Evolutionary conservation across 208 protist genomes (phyloP), one percentile per base, ranked within the genome.

Genomic region (Trypanosoma theileri): DNA sequence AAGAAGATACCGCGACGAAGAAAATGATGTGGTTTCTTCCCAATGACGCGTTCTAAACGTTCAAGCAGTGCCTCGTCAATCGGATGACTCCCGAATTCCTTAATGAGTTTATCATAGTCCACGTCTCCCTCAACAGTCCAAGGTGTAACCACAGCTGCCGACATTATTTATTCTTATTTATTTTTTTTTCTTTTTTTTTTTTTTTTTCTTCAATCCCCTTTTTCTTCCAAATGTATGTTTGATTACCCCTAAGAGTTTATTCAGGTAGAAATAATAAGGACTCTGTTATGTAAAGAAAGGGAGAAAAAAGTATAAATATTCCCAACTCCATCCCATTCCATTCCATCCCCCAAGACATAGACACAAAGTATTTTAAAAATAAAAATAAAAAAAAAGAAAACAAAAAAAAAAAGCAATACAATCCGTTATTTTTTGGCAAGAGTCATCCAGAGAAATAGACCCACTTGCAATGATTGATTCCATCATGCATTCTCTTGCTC

Each of bases 1-100:
- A 99, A 99, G 73, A 99, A 99, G 51, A 99, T 94, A 54, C 94
- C 94, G 3, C 95, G 89, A 16, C 95, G 89, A 11, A 98, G 77
- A 66, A 94, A 96, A 59, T 85, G 90, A 65, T 98, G 95, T 0
- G 93, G 82, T 61, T 88, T 77, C 72, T 88, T 86, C 16, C 92
- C 86, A 14, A 91, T 96, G 28, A 98, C 68, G 0, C 76, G 70
- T 73, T 97, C 94, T 19, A 98, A 85, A 19, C 93, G 81, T 50
- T 89, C 91, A 53, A 98, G 75, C 48, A 98, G 59, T 42, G 74
- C 69, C 46, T 85, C 55, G 35, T 96, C 88, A 58, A 98, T 97
- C 1, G 65, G 50, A 45, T 94, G 80, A 66, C 84, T 93, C 14
- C 96, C 96, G 66, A 98, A 98, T 26, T 97, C 77, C 35, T 85